Percentiles rank a stretch among this genome's conserved stretches.
Conservation (phyloP, 2,329 filamentous ascomycete genomes). For the Fusarium zealandicum region DNA sequence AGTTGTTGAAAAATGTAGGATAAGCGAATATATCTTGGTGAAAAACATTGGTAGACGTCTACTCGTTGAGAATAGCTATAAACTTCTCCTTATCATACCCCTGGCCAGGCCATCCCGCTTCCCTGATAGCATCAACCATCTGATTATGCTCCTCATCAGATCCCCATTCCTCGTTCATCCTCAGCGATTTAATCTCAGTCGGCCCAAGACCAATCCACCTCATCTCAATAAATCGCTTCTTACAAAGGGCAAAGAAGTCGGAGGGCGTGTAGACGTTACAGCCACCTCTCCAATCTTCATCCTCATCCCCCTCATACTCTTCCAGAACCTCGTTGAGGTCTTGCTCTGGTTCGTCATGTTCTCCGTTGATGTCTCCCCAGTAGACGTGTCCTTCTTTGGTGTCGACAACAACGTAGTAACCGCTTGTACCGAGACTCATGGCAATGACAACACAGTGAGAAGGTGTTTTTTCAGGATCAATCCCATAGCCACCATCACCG, state of each 20-base stretch:
- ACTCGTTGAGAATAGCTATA: too few species aligned
- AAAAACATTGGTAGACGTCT: too few species aligned
- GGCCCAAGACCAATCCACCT: background rate
- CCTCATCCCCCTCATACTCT: background rate
- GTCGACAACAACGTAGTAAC: slow-evolving; percentile 22
- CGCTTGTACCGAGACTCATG: background rate
- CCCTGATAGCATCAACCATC: background rate
- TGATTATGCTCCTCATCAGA: background rate
- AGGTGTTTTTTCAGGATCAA: background rate
- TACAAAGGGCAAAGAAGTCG: slow-evolving; percentile 3
- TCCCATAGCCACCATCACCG: background rate
- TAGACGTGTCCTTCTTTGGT: slow-evolving; percentile 26
- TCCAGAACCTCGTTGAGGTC: background rate
- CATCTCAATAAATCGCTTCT: background rate
- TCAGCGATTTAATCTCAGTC: background rate
- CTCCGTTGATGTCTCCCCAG: slow-evolving; percentile 11
- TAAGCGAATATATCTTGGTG: too few species aligned
- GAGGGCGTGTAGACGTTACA: background rate
- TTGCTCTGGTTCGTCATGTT: background rate
- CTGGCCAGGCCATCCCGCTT: background rate
- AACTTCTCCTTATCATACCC: too few species aligned
- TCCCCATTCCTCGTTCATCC: background rate
- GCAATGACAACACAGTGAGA: slow-evolving; percentile 15
- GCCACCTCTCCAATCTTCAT: background rate
- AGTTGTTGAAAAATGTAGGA: too few species aligned